These are phyloP conservation scores for Penicillium sp. DNA, from an alignment of 2,329 filamentous ascomycete species.

Conservation along the genomic window DNA sequence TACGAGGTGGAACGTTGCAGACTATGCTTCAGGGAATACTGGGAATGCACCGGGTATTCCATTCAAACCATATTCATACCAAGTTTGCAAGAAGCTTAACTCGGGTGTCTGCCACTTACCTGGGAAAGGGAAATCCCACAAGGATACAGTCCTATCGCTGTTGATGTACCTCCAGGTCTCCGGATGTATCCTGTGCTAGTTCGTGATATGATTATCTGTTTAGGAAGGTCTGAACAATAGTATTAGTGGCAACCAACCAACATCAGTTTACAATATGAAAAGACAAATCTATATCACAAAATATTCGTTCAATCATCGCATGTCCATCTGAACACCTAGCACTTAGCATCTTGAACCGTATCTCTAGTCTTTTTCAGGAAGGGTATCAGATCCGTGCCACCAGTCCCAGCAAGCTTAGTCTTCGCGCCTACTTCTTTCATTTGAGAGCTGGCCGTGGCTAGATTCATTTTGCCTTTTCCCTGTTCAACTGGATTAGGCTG, in stretches of 20 bases:
- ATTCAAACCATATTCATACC: not conserved
- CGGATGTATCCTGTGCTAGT: not conserved
- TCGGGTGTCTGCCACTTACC: not conserved
- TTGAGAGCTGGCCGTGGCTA: conserved; percentile 49
- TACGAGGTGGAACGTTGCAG: not conserved
- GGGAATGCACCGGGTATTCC: not conserved
- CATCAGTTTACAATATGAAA: not conserved
- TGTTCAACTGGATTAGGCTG: conserved; percentile 14
- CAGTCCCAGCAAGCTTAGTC: conserved; percentile 49
- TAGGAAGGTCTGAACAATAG: not conserved
- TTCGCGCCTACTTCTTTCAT: conserved; percentile 31
- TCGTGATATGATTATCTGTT: not conserved
- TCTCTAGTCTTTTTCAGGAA: conserved; percentile 55
- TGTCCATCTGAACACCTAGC: conserved; percentile 19
- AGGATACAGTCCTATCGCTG: not conserved
- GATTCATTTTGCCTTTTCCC: conserved; percentile 33
- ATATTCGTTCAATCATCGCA: conserved; percentile 2
- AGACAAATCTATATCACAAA: not conserved
- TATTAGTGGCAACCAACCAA: not conserved
- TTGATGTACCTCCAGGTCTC: not conserved
- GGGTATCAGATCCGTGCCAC: conserved; percentile 55
- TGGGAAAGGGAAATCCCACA: not conserved
- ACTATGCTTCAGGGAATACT: not conserved
- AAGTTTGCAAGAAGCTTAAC: not conserved
- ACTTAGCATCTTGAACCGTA: conserved; percentile 48